Conservation (phyloP, 2,329 filamentous ascomycete genomes). For the Diplodia sapinea region DNA sequence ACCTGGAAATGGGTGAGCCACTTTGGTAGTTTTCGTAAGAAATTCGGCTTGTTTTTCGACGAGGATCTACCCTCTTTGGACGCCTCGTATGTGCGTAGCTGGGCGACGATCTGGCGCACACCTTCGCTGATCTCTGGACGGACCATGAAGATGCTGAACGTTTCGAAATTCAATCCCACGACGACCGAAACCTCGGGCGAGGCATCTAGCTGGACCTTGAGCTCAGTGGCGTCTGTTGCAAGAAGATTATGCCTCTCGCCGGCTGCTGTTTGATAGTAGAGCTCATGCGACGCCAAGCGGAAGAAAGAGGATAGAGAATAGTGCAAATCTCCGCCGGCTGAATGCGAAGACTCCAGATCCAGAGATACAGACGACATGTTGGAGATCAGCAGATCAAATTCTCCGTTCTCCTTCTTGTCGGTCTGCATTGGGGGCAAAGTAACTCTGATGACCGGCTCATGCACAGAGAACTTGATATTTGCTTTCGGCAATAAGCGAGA, state of each 20-base stretch:
- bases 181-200: slow-evolving; percentile 85
- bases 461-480: slow-evolving; percentile 92
- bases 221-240: slow-evolving; percentile 83
- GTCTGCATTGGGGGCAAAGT: slow-evolving; percentile 78
- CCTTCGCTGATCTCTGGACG: slow-evolving; percentile 92
- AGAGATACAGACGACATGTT: slow-evolving; percentile 92
- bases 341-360: slow-evolving; percentile 96
- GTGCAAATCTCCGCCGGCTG: slow-evolving; percentile 78
- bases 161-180: slow-evolving; percentile 79
- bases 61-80: slow-evolving; percentile 50
- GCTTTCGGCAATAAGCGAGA: slow-evolving; percentile 93
- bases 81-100: slow-evolving; percentile 68
- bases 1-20: slow-evolving; percentile 87
- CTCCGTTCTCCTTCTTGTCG: slow-evolving; percentile 65
- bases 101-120: slow-evolving; percentile 85
- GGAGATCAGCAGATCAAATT: slow-evolving; percentile 94
- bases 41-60: slow-evolving; percentile 62
- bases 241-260: slow-evolving; percentile 85
- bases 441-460: slow-evolving; percentile 92
- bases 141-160: slow-evolving; percentile 86
- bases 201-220: slow-evolving; percentile 84
- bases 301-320: slow-evolving; percentile 85
- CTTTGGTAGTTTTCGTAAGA: slow-evolving; percentile 76
- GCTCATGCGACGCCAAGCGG: slow-evolving; percentile 80
- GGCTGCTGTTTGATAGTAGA: slow-evolving; percentile 91